Conservation (phyloP, 371 early-diverging fungal species). For the Dinochytrium kinnereticum region DNA sequence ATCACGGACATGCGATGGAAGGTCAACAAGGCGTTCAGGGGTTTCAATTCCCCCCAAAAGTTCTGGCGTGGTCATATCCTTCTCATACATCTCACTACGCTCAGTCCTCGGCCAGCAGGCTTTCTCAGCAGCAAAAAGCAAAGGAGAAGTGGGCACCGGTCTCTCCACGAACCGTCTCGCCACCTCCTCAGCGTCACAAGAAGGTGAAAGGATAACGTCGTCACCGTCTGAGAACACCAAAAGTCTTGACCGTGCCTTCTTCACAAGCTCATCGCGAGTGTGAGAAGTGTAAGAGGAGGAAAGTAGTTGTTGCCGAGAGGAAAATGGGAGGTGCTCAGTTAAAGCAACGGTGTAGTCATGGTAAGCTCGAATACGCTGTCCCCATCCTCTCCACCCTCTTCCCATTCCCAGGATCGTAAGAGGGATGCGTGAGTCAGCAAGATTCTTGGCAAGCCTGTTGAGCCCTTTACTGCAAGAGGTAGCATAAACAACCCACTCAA, state of each 20-base stretch:
- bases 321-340: slow-evolving; percentile 19
- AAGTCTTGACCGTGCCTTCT: neutral
- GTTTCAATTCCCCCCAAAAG: slow-evolving; percentile 26
- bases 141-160: neutral
- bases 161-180: slow-evolving; percentile 11
- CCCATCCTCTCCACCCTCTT: slow-evolving; percentile 43
- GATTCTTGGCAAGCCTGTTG: slow-evolving; percentile 22
- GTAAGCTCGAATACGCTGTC: slow-evolving; percentile 38
- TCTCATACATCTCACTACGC: slow-evolving; percentile 23
- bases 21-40: neutral
- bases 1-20: neutral
- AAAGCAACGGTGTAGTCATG: slow-evolving; percentile 41
- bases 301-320: too few relatives aligned
- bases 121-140: slow-evolving; percentile 29
- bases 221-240: slow-evolving; percentile 44
- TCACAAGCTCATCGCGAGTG: neutral
- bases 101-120: slow-evolving; percentile 32
- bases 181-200: slow-evolving; percentile 19
- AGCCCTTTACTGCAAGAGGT: slow-evolving; percentile 23
- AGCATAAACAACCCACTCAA: slow-evolving; percentile 32
- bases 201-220: slow-evolving; percentile 43
- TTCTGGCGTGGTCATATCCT: slow-evolving; percentile 15
- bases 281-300: neutral
- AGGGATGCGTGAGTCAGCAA: slow-evolving; percentile 25
- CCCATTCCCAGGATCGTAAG: slow-evolving; percentile 37